Conservation (phyloP, 306 rosid species). For the Cucumis hystrix region DNA sequence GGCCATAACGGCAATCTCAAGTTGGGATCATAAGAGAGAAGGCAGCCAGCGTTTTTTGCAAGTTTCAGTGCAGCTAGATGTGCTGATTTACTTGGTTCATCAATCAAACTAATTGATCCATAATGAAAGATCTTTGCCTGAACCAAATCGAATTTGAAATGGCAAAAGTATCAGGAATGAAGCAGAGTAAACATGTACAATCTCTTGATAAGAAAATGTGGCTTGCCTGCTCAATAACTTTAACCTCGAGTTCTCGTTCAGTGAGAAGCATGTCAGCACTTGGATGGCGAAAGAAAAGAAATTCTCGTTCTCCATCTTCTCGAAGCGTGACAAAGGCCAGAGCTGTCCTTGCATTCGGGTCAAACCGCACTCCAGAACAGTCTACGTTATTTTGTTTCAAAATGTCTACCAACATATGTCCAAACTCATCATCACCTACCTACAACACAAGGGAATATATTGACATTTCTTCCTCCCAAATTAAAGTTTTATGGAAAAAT, state of each 20-base stretch:
- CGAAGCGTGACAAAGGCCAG: constrained; percentile 79
- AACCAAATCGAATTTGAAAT: background rate
- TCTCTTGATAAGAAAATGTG: background rate
- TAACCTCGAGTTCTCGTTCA: constrained; percentile 65
- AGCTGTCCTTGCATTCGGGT: constrained; percentile 70
- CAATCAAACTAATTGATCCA: constrained; percentile 94
- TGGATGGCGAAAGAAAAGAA: constrained; percentile 80
- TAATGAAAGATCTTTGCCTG: constrained; percentile 76
- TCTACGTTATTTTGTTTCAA: constrained; percentile 57
- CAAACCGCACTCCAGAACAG: constrained; percentile 66
- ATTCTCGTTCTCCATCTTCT: constrained; percentile 86
- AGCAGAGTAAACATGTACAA: background rate
- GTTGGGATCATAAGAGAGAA: constrained; percentile 90
- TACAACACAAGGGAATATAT: constrained; percentile 5
- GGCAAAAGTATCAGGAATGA: background rate
- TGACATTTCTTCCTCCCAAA: background rate
- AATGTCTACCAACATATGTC: constrained; percentile 64
- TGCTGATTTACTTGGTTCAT: constrained; percentile 69
- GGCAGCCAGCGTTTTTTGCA: constrained; percentile 61
- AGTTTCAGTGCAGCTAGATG: constrained; percentile 71
- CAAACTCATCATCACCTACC: constrained; percentile 94
- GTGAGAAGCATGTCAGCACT: constrained; percentile 91
- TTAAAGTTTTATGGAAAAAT: background rate
- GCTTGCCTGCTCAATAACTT: constrained; percentile 47
- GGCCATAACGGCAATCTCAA: constrained; percentile 85